These are phyloP conservation scores for Ascosphaera apis DNA, from an alignment of 2,329 filamentous ascomycete genomes.

Conservation along the genomic window DNA sequence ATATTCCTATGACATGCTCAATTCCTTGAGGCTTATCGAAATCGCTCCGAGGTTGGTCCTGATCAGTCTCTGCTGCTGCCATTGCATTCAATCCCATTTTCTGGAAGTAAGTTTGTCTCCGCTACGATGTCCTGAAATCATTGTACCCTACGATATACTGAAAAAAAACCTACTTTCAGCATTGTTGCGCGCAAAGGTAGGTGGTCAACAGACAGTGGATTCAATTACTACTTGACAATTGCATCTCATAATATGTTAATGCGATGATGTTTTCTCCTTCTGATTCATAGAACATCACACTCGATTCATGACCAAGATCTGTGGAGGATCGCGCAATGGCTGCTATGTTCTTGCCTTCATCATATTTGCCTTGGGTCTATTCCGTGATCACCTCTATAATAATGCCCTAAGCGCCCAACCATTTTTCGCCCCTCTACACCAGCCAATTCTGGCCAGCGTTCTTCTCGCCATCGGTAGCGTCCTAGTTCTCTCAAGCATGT, in stretches of 20 bases:
- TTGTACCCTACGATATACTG: constrained; percentile 3
- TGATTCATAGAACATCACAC: constrained; percentile 56
- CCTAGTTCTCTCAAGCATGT: constrained; percentile 75
- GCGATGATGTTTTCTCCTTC: no score
- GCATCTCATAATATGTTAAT: no score
- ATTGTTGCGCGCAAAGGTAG: constrained; percentile 68
- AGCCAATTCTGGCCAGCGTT: constrained; percentile 40
- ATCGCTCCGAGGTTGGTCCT: no score
- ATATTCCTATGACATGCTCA: constrained; percentile 4
- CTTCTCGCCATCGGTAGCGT: constrained; percentile 58
- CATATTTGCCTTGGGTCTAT: constrained; percentile 78
- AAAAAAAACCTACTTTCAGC: constrained; percentile 23
- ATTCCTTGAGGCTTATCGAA: no score
- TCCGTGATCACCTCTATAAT: constrained; percentile 77
- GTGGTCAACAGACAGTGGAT: constrained; percentile 21
- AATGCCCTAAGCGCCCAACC: constrained; percentile 56
- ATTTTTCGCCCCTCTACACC: constrained; percentile 47
- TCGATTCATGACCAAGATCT: constrained; percentile 69
- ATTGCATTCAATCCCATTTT: constrained; percentile 97
- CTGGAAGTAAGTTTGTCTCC: constrained; percentile 60
- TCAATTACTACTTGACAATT: background rate
- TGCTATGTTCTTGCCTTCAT: constrained; percentile 75
- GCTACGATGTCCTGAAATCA: background rate
- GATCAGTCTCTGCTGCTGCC: constrained; percentile 48
- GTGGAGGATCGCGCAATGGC: constrained; percentile 53